Evolutionary conservation across 345 rosid genomes (phyloP).

Genomic region (Draba incana): DNA sequence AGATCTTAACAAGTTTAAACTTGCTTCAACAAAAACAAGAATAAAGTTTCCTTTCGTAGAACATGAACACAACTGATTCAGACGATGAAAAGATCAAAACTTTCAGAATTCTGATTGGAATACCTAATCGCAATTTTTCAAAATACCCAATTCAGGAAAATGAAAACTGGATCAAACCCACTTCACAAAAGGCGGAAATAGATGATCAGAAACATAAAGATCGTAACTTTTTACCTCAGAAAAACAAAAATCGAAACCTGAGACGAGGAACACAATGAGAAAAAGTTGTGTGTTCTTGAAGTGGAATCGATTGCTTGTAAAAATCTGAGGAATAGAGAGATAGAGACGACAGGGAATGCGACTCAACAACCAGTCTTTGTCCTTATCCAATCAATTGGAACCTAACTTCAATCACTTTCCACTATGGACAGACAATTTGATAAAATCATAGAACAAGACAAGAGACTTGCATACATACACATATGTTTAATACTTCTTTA

Average conservation of each 20-base stretch:
- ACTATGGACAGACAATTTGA: slow-evolving; percentile 31
- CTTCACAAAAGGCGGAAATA: slow-evolving; percentile 3
- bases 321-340: slow-evolving; percentile 19
- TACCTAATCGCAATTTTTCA: neutral
- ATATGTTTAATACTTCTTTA: slow-evolving; percentile 16
- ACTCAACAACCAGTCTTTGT: slow-evolving; percentile 55
- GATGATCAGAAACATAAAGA: slow-evolving; percentile 23
- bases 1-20: neutral
- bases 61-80: too few relatives aligned
- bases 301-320: slow-evolving; percentile 26
- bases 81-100: neutral
- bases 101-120: slow-evolving; percentile 2
- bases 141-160: neutral
- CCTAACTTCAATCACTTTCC: slow-evolving; percentile 36
- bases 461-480: slow-evolving; percentile 1
- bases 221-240: slow-evolving; percentile 37
- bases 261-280: slow-evolving; percentile 5
- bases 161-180: slow-evolving; percentile 22
- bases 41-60: too few relatives aligned
- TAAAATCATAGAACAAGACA: slow-evolving; percentile 25
- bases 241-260: slow-evolving; percentile 22
- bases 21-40: too few relatives aligned
- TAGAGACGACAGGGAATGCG: slow-evolving; percentile 33
- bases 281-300: slow-evolving; percentile 19
- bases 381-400: slow-evolving; percentile 40